Conservation (phyloP, 192 early-diverging fungal species). For the Phycomyces nitens region DNA sequence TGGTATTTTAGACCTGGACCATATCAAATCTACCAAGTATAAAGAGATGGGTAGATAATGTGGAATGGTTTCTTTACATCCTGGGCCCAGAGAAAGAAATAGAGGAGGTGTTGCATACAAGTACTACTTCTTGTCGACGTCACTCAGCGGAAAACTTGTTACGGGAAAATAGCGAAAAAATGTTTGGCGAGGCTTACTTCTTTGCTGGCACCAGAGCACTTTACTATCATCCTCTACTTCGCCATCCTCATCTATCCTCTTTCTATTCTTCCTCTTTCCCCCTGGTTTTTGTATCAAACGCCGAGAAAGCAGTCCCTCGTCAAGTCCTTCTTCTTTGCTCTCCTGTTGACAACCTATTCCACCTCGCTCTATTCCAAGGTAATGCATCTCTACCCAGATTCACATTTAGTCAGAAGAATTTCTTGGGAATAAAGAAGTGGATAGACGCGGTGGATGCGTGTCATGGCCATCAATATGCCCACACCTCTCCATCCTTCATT, state of each 20-base stretch:
- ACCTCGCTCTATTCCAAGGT: not conserved
- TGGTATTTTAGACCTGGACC: too few relatives aligned
- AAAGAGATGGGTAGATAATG: too few relatives aligned
- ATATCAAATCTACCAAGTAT: too few relatives aligned
- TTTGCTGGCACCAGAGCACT: too few relatives aligned
- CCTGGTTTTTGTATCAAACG: not conserved
- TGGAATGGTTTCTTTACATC: too few relatives aligned
- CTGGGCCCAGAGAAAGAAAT: too few relatives aligned
- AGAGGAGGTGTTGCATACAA: constrained; percentile 18
- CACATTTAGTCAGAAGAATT: not conserved
- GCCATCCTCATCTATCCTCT: not conserved
- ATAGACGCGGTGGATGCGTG: not conserved
- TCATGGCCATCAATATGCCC: not conserved
- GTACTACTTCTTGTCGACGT: constrained; percentile 1
- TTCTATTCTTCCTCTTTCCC: not conserved
- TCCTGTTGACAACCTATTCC: not conserved
- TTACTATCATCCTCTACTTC: not conserved
- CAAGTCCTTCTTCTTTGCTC: not conserved
- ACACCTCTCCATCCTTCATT: too few relatives aligned
- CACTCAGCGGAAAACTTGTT: not conserved
- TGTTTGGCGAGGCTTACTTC: too few relatives aligned
- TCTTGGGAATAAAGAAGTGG: not conserved
- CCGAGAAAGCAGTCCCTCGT: not conserved
- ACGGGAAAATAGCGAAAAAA: too few relatives aligned
- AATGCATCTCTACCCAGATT: not conserved